Percentiles rank a stretch among this genome's conserved stretches.
Evolutionary conservation across 257 asterid species (phyloP).

Genomic region (Buddleja alternifolia): DNA sequence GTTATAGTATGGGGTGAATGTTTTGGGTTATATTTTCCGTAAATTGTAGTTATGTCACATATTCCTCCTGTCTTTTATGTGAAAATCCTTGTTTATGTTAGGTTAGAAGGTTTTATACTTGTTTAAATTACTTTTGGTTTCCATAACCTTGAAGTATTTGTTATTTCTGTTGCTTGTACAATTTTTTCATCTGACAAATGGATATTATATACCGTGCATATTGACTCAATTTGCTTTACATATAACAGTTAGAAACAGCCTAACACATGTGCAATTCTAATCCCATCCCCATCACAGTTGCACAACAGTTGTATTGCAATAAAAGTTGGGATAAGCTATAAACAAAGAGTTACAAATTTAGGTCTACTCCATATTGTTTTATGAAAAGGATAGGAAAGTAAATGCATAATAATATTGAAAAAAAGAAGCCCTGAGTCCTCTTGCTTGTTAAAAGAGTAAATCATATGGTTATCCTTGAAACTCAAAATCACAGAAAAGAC

Average conservation of each 20-base stretch:
- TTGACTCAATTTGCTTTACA: background rate
- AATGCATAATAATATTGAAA: background rate
- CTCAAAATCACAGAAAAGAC: background rate
- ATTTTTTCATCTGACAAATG: background rate
- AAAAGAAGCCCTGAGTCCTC: background rate
- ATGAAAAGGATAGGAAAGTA: no score
- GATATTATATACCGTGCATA: background rate
- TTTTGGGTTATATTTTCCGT: no score
- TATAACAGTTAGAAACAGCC: no score
- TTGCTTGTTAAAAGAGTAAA: background rate
- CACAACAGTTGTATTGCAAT: no score
- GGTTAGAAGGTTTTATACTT: background rate
- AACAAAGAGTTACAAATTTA: no score
- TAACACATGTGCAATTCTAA: no score
- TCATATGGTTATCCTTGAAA: background rate
- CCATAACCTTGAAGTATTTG: background rate
- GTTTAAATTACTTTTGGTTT: conserved; percentile 1
- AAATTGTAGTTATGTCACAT: no score
- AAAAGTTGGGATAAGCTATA: no score
- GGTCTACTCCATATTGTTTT: no score
- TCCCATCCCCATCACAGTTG: no score
- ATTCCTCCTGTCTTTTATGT: background rate
- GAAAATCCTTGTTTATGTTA: background rate
- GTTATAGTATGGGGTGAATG: no score
- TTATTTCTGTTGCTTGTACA: background rate